These are phyloP conservation scores for Orobanche coerulescens DNA, from an alignment of 257 asterid genomes.

Conservation along the genomic window DNA sequence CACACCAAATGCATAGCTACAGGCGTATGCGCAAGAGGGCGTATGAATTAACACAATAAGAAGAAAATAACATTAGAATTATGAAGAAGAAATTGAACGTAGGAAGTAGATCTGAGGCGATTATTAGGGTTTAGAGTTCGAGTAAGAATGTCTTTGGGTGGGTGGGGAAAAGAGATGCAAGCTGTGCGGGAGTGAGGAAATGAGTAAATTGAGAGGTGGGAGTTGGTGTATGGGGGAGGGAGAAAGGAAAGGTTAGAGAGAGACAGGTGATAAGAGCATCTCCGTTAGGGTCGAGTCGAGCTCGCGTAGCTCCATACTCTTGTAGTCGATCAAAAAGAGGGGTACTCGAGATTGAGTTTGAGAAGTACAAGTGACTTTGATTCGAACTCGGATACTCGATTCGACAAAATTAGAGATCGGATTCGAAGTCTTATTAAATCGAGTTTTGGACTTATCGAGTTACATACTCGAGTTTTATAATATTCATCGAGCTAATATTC, in stretches of 20 bases:
- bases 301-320: constrained; percentile 8
- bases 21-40: not conserved
- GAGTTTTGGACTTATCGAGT: no score
- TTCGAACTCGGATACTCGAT: no score
- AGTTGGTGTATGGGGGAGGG: constrained; percentile 13
- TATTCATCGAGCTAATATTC: no score
- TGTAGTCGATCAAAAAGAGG: not conserved
- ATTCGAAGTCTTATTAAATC: no score
- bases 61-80: not conserved
- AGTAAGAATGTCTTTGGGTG: constrained; percentile 3
- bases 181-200: constrained; percentile 20
- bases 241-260: no score
- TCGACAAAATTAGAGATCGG: no score
- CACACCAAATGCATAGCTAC: constrained; percentile 26
- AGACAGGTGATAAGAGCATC: no score
- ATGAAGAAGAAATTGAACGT: constrained; percentile 3
- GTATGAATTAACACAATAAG: not conserved
- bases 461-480: no score
- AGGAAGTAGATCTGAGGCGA: constrained; percentile 35
- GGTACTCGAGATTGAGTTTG: no score
- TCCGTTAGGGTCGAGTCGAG: not conserved
- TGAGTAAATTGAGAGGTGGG: constrained; percentile 16
- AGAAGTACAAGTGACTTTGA: no score
- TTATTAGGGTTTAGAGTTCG: constrained; percentile 35
- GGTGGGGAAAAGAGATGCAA: constrained; percentile 8